phyloP scores from a whole-genome alignment of 192 early-diverging fungal genomes.

The Coemansia sp. region DNA sequence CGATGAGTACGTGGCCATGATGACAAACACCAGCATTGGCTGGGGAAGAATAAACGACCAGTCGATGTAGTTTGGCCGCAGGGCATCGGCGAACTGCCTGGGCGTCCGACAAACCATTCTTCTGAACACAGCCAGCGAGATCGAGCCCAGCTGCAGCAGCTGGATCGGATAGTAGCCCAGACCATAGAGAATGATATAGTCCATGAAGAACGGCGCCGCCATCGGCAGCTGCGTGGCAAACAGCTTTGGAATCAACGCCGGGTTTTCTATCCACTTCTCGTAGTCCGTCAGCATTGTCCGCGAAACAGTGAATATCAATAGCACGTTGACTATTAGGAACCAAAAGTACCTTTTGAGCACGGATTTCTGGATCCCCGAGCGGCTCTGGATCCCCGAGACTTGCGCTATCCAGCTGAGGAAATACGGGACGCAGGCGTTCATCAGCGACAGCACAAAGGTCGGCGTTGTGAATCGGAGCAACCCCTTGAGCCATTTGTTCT shows the following conservation, averaged over 20 bases:
- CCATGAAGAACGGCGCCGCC: conserved; percentile 76
- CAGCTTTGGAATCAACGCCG: conserved; percentile 59
- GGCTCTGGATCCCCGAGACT: conserved; percentile 47
- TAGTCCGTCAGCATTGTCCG: conserved; percentile 63
- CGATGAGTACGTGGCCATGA: conserved; percentile 72
- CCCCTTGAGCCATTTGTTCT: conserved; percentile 47
- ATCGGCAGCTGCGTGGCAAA: conserved; percentile 67
- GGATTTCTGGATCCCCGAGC: conserved; percentile 40
- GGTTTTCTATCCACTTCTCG: conserved; percentile 66
- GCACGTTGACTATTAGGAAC: conserved; percentile 71
- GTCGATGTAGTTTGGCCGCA: conserved; percentile 63
- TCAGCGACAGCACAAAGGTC: conserved; percentile 37
- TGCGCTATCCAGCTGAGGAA: conserved; percentile 41
- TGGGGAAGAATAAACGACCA: conserved; percentile 67
- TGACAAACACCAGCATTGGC: conserved; percentile 69
- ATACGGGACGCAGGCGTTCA: conserved; percentile 45
- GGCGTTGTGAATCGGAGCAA: conserved; percentile 45
- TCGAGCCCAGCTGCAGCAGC: conserved; percentile 65
- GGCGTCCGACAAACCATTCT: conserved; percentile 70
- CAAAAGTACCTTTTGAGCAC: conserved; percentile 64
- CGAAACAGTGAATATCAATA: conserved; percentile 69
- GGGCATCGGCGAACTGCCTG: conserved; percentile 68
- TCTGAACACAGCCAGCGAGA: conserved; percentile 53
- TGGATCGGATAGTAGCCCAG: conserved; percentile 65
- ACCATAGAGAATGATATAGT: conserved; percentile 70